phyloP scores from a whole-genome alignment of 208 protist species.

The Wallacemonas sp. region DNA sequence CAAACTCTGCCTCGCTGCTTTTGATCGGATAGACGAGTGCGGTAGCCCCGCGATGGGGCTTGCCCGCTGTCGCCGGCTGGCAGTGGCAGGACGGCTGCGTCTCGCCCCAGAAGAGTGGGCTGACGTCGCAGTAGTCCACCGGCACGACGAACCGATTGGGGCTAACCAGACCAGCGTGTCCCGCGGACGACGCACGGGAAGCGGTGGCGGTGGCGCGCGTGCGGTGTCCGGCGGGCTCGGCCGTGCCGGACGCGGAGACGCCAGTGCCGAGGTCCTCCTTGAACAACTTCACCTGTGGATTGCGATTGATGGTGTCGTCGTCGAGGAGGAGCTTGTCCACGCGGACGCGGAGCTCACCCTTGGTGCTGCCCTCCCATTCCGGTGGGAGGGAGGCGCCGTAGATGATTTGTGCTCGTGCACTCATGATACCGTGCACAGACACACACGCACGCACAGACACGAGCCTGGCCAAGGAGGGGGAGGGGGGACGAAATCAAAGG shows the following conservation, averaged over 20 bases:
- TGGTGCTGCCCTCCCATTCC: constrained; percentile 61
- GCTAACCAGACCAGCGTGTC: constrained; percentile 13
- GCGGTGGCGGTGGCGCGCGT: background rate
- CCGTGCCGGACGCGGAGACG: too few relatives aligned
- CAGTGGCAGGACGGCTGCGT: constrained; percentile 53
- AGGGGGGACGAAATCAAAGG: too few relatives aligned
- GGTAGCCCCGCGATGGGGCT: constrained; percentile 42
- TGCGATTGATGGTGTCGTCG: constrained; percentile 62
- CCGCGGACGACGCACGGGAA: background rate
- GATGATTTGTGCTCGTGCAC: constrained; percentile 42
- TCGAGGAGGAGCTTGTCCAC: constrained; percentile 81
- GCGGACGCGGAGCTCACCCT: constrained; percentile 80
- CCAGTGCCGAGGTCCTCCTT: constrained; percentile 14
- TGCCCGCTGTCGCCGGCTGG: constrained; percentile 62
- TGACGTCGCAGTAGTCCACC: constrained; percentile 76
- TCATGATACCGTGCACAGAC: background rate
- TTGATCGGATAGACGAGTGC: constrained; percentile 83
- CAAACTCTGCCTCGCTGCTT: constrained; percentile 47
- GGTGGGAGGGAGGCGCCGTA: constrained; percentile 78
- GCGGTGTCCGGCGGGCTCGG: background rate
- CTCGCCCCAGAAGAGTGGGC: constrained; percentile 83
- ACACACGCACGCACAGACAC: too few relatives aligned
- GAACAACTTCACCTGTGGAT: constrained; percentile 47
- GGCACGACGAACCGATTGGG: constrained; percentile 70
- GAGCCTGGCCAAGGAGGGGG: too few relatives aligned